A percentile compares a stretch with the other conserved stretches of the same genome.
Evolutionary conservation across 1,284 basidiomycete genomes (phyloP).

Genomic region (Cutaneotrichosporon dermatis): DNA sequence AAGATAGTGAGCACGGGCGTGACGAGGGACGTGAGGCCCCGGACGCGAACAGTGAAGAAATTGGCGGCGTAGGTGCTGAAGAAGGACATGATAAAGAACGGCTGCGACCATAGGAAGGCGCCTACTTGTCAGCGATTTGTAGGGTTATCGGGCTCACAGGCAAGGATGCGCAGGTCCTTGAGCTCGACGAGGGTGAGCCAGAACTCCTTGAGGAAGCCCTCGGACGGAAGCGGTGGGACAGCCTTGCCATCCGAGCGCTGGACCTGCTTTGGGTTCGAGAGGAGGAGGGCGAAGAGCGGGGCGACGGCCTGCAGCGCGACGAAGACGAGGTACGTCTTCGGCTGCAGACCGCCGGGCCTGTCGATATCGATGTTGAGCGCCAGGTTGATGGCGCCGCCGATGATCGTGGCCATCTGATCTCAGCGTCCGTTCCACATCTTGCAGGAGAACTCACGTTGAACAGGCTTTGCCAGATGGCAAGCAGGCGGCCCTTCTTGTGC

Average conservation of each 20-base stretch:
- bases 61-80: constrained; percentile 31
- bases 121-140: neutral
- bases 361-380: constrained; percentile 39
- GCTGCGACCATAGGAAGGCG: constrained; percentile 21
- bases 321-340: constrained; percentile 47
- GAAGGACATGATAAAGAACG: constrained; percentile 36
- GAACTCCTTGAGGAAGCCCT: constrained; percentile 29
- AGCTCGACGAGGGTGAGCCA: constrained; percentile 31
- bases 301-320: constrained; percentile 44
- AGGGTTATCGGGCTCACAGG: constrained; percentile 1
- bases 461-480: constrained; percentile 44
- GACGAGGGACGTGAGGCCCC: constrained; percentile 46
- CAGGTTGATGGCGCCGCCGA: constrained; percentile 46
- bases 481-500: constrained; percentile 34
- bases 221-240: constrained; percentile 27
- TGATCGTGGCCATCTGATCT: constrained; percentile 26
- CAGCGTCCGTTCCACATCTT: too few relatives aligned
- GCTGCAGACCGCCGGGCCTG: constrained; percentile 36
- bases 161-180: constrained; percentile 19
- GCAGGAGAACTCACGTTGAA: constrained; percentile 16
- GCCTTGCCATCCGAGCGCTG: constrained; percentile 42
- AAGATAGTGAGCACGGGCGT: constrained; percentile 35
- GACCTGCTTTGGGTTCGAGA: constrained; percentile 42
- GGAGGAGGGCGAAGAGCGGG: constrained; percentile 38
- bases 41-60: constrained; percentile 33